These are phyloP conservation scores for Kazachstania bromeliacearum DNA, from an alignment of 805 yeast genomes.

Conservation along the genomic window DNA sequence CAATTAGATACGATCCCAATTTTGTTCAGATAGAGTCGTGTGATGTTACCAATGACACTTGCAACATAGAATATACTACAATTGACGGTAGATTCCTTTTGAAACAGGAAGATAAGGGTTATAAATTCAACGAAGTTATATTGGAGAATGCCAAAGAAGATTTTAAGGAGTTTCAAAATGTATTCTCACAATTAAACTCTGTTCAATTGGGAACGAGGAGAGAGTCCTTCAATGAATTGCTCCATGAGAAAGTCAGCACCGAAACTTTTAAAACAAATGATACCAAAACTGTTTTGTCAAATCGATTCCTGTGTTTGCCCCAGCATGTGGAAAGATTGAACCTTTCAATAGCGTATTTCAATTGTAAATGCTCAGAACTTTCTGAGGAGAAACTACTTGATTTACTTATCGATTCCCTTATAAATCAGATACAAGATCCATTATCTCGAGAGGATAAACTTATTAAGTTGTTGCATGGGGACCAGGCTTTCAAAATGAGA, in stretches of 20 bases:
- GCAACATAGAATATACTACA: not conserved
- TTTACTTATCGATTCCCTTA: constrained; percentile 33
- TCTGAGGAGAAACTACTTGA: constrained; percentile 35
- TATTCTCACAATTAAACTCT: not conserved
- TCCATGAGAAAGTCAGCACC: not conserved
- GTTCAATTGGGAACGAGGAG: not conserved
- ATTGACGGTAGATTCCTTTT: not conserved
- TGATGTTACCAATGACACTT: too few relatives aligned
- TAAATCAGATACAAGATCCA: constrained; percentile 6
- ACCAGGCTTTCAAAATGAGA: constrained; percentile 39
- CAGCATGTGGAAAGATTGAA: constrained; percentile 38
- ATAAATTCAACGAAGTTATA: not conserved
- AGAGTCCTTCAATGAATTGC: not conserved
- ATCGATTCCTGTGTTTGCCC: constrained; percentile 4
- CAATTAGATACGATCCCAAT: constrained; percentile 68
- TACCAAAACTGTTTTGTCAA: not conserved
- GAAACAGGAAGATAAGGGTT: constrained; percentile 3
- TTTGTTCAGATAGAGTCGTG: constrained; percentile 18
- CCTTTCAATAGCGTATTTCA: constrained; percentile 46
- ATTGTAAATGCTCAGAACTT: constrained; percentile 35
- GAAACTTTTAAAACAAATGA: not conserved
- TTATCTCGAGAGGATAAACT: constrained; percentile 6
- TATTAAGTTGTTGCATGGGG: constrained; percentile 16
- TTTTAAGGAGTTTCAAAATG: constrained; percentile 1
- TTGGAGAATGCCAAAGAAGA: not conserved